Evolutionary conservation across 179 eudicot species (phyloP), one percentile per base, ranked within the genome.

Genomic region (Corrigiola litoralis): DNA sequence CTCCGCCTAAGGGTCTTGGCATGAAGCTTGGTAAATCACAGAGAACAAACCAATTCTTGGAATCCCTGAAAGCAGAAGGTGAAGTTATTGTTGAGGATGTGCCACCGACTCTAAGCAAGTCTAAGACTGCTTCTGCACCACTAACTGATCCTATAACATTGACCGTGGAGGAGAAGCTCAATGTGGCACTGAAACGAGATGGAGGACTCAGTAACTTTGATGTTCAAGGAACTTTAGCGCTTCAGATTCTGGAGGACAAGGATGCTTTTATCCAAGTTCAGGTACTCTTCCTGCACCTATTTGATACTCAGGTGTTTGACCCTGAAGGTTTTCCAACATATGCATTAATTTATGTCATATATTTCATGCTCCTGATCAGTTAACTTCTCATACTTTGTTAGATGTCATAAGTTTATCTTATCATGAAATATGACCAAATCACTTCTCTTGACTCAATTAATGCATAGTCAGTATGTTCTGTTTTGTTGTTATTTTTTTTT

Each of bases 51-150:
- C 91, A 88, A 70, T 90, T 95, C 70, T 75, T 95, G 92, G 96
- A 88, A 74, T 95, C 97, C 47, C 81, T 95, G 64, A 95, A 85
- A 85, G 99, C 97, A 23, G 99, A 95, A 82, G 99, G 99, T 70
- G 99, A 95, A 82, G 77, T 79, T 42, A 91, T 95, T 74, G 79
- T 88, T 28, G 97, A 90, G 74, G 99, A 95, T 78, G 96, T 91
- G 56, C 81, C 82, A 24, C 96, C 97, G 50, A 81, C 60, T 70
- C 63, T 65, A 75, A 81, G 80, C 70, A 77, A 80, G 71, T 73
- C 97, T 24, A 95, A 79, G 74, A 63, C 96, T 74, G 83, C 88
- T 83, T 95, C 95, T 72, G 81, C 90, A 56, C 95, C 86, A 37
- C 92, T 73, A 46, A 90, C 90, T 72, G 99, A 95, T 78, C 97